phyloP scores from a whole-genome alignment of 768 basidiomycete species.

The Russula lepida region DNA sequence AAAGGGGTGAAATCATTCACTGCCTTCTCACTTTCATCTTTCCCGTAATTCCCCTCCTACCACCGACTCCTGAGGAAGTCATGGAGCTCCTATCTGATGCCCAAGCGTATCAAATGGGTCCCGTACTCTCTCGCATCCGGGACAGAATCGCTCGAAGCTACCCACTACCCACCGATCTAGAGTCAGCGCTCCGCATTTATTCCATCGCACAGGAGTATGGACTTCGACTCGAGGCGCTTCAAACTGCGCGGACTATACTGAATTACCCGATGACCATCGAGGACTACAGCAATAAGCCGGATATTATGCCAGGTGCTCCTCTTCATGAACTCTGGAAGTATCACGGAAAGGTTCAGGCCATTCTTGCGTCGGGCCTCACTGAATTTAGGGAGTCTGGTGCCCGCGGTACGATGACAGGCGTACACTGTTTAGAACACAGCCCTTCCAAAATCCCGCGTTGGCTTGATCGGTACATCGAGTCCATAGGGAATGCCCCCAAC shows the following conservation, averaged over 20 bases:
- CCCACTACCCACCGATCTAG: not conserved
- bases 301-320: not conserved
- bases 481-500: not conserved
- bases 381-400: not conserved
- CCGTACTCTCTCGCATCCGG: not conserved
- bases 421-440: not conserved
- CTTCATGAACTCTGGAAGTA: slow-evolving; percentile 6
- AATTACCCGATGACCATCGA: not conserved
- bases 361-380: not conserved
- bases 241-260: not conserved
- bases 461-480: not conserved
- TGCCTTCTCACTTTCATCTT: slow-evolving; percentile 8
- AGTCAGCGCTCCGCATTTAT: not conserved
- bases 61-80: not conserved
- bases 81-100: not conserved
- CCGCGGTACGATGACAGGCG: not conserved
- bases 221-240: not conserved
- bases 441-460: not conserved
- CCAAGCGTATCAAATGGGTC: not conserved
- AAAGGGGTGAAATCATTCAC: not conserved
- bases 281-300: not conserved
- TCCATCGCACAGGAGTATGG: not conserved
- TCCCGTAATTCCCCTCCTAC: not conserved
- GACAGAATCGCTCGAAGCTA: not conserved
- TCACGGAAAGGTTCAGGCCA: not conserved